Evolutionary conservation across 306 rosid species (phyloP).

Genomic region (Cicer bijugum): DNA sequence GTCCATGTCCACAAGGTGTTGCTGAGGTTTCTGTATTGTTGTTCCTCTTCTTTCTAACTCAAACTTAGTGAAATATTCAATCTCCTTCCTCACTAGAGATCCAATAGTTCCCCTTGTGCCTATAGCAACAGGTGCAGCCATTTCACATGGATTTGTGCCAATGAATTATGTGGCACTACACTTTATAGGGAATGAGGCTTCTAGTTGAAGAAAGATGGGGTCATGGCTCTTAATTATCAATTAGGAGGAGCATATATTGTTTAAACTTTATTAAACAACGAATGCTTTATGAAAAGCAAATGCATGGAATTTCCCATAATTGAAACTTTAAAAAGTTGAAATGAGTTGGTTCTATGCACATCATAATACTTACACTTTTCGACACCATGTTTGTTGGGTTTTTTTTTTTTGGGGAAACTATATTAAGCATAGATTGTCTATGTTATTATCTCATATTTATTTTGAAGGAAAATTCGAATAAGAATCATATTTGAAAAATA

Average conservation of each 20-base stretch:
- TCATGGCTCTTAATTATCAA: constrained; percentile 51
- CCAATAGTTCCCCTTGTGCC: constrained; percentile 90
- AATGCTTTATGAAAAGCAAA: constrained; percentile 55
- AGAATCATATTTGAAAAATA: no score
- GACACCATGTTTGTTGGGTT: neutral
- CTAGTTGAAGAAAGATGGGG: constrained; percentile 57
- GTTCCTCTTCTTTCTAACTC: constrained; percentile 57
- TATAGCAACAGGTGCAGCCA: constrained; percentile 75
- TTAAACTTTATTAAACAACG: neutral
- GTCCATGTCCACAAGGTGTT: constrained; percentile 27
- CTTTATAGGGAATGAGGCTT: constrained; percentile 54
- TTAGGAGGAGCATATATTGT: constrained; percentile 46
- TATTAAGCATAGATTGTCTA: neutral
- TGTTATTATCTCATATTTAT: neutral
- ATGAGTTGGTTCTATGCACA: constrained; percentile 11
- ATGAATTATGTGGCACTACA: constrained; percentile 40
- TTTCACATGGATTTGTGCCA: constrained; percentile 1
- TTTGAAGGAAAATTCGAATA: no score
- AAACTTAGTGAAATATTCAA: constrained; percentile 69
- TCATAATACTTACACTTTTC: constrained; percentile 9
- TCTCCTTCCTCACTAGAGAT: constrained; percentile 74
- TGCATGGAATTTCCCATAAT: constrained; percentile 42
- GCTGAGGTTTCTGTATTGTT: constrained; percentile 48
- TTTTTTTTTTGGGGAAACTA: no score
- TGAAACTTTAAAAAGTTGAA: constrained; percentile 42